These are phyloP conservation scores for Penicillium taxi DNA, from an alignment of 495 filamentous ascomycete genomes.

Conservation along the genomic window DNA sequence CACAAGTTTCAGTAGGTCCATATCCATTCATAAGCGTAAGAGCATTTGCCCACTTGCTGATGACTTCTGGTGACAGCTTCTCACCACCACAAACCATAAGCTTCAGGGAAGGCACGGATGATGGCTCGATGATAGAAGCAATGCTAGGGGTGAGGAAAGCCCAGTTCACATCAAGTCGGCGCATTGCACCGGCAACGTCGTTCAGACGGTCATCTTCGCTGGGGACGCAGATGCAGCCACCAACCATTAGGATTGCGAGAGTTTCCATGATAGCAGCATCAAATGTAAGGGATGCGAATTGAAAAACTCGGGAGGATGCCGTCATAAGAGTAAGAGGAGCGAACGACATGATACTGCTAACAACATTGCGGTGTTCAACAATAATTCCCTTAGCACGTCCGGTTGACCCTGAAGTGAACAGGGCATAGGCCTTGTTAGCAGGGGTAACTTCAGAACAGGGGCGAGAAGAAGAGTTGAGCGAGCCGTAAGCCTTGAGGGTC, in stretches of 20 bases:
- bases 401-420: conserved; percentile 50
- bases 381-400: conserved; percentile 50
- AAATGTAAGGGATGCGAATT: conserved; percentile 49
- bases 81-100: conserved; percentile 41
- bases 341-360: conserved; percentile 41
- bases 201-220: conserved; percentile 49
- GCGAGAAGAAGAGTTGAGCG: conserved; percentile 8
- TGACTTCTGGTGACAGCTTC: conserved; percentile 40
- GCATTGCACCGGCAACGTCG: conserved; percentile 42
- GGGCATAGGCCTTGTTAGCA: conserved; percentile 32
- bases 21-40: conserved; percentile 50
- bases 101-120: conserved; percentile 36
- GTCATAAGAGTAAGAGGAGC: conserved; percentile 29
- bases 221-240: conserved; percentile 55
- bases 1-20: conserved; percentile 48
- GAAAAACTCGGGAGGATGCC: conserved; percentile 37
- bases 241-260: conserved; percentile 43
- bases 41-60: conserved; percentile 46
- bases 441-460: conserved; percentile 7
- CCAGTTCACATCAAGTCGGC: conserved; percentile 42
- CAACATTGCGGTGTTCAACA: conserved; percentile 40
- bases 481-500: conserved; percentile 27
- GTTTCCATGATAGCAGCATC: conserved; percentile 47
- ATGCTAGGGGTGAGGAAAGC: conserved; percentile 48
- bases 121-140: conserved; percentile 41